Percentiles rank a stretch among this genome's conserved stretches.
These are phyloP conservation scores for Metarhizium rileyi DNA, from an alignment of 2,329 filamentous ascomycete species.

Conservation along the genomic window DNA sequence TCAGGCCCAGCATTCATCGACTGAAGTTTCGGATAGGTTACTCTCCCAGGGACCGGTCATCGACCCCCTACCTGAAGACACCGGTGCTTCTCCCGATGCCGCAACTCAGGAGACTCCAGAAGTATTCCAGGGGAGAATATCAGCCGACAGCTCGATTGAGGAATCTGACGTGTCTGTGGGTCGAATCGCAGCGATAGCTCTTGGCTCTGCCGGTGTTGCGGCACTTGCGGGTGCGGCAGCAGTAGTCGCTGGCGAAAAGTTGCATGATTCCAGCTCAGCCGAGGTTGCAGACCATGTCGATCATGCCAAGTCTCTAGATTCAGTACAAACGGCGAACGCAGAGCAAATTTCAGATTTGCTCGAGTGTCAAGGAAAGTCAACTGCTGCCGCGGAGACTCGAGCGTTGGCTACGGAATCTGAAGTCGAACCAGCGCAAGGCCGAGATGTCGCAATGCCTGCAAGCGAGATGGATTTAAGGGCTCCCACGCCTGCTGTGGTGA, in stretches of 20 bases:
- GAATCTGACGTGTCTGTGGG: neutral
- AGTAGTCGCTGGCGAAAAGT: neutral
- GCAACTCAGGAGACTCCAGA: neutral
- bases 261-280: neutral
- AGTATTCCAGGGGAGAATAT: neutral
- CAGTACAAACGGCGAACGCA: neutral
- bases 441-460: neutral
- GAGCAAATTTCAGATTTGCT: neutral
- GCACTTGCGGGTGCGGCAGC: neutral
- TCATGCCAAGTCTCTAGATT: neutral
- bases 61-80: neutral
- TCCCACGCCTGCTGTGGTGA: conserved; percentile 36
- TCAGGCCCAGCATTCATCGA: neutral
- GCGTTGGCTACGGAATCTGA: neutral
- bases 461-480: conserved; percentile 17
- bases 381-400: neutral
- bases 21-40: neutral
- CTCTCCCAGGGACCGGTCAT: neutral
- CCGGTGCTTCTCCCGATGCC: neutral
- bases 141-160: neutral
- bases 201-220: neutral
- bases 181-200: neutral
- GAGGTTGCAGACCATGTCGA: neutral
- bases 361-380: neutral
- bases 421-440: neutral